A percentile compares a stretch with the other conserved stretches of the same genome.
phyloP scores from a whole-genome alignment of 2,329 filamentous ascomycete species.

The Diplocarpon rosae region DNA sequence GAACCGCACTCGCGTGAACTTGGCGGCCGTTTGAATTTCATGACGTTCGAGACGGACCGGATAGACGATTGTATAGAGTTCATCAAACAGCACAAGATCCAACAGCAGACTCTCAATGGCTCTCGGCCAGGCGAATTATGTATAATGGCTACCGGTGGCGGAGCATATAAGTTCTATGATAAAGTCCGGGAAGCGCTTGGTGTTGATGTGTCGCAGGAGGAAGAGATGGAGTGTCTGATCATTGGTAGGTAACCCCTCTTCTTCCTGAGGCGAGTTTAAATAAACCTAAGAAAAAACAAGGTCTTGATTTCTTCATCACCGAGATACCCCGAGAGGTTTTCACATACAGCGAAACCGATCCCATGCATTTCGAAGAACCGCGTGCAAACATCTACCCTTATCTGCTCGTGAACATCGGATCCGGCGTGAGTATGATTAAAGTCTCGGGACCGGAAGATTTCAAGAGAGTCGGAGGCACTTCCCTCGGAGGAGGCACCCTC shows the following conservation, averaged over 20 bases:
- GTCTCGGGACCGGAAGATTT: slow-evolving; percentile 81
- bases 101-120: slow-evolving; percentile 68
- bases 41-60: slow-evolving; percentile 89
- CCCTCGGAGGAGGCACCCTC: slow-evolving; percentile 89
- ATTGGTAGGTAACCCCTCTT: slow-evolving; percentile 46
- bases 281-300: slow-evolving; percentile 32
- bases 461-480: slow-evolving; percentile 87
- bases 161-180: slow-evolving; percentile 95
- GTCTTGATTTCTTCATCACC: slow-evolving; percentile 96
- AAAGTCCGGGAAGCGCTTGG: slow-evolving; percentile 72
- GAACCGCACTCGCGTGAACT: slow-evolving; percentile 69
- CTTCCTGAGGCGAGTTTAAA: neutral
- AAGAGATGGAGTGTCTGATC: slow-evolving; percentile 98
- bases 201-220: slow-evolving; percentile 81
- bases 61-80: slow-evolving; percentile 93
- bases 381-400: slow-evolving; percentile 86
- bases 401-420: slow-evolving; percentile 94
- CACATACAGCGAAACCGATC: slow-evolving; percentile 82
- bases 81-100: slow-evolving; percentile 73
- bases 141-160: slow-evolving; percentile 92
- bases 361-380: slow-evolving; percentile 78
- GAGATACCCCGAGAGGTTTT: slow-evolving; percentile 97
- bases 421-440: slow-evolving; percentile 93
- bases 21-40: slow-evolving; percentile 85
- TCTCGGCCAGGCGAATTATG: slow-evolving; percentile 62